Conservation (phyloP, 164 flowering plant species). For the Chloranthus sessilifolius region DNA sequence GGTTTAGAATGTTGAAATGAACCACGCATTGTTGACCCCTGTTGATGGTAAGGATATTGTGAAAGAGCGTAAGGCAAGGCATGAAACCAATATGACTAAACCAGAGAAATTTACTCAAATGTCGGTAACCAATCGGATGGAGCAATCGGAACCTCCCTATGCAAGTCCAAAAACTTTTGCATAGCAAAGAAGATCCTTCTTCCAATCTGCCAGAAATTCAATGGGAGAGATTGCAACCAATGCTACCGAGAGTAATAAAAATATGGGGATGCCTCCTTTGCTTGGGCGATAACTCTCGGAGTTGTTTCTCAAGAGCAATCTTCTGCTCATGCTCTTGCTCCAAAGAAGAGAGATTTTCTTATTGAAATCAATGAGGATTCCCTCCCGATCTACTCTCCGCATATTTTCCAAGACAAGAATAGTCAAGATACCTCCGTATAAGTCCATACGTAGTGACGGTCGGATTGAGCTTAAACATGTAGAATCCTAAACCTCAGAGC, state of each 20-base stretch:
- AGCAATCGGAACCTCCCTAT: constrained; percentile 14
- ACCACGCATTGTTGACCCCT: too few species aligned
- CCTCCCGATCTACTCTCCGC: neutral
- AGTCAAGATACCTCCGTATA: neutral
- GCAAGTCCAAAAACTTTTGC: constrained; percentile 17
- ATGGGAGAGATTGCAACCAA: constrained; percentile 25
- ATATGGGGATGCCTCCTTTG: constrained; percentile 17
- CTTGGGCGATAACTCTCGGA: neutral
- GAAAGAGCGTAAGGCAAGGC: too few species aligned
- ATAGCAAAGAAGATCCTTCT: constrained; percentile 28
- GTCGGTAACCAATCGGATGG: constrained; percentile 14
- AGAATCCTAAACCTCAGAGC: neutral
- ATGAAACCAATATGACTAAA: too few species aligned
- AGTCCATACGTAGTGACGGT: neutral
- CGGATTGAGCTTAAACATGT: neutral
- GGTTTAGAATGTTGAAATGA: too few species aligned
- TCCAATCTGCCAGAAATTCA: constrained; percentile 25
- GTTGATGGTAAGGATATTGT: too few species aligned
- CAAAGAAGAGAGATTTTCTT: neutral
- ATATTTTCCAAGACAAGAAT: neutral
- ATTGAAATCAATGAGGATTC: neutral
- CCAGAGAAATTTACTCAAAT: too few species aligned
- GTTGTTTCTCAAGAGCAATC: neutral
- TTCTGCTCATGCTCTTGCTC: neutral
- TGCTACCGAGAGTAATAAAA: constrained; percentile 11